Base-by-base conservation (phyloP, 805 yeast species). In the Helenozyma baotianmanensis region DNA sequence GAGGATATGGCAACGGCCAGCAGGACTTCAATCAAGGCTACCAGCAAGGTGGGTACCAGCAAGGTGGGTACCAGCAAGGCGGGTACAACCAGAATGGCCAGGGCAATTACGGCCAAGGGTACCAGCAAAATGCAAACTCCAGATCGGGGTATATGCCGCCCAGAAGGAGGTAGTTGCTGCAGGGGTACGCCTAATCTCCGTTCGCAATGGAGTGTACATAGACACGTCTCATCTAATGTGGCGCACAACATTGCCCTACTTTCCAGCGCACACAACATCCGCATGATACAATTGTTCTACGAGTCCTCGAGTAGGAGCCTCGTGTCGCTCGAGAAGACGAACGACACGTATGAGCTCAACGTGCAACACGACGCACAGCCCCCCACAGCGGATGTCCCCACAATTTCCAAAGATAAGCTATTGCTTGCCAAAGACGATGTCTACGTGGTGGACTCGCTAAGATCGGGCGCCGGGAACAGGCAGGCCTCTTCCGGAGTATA, bases 391-490 rank as follows among this genome's bases (percentile, higher is more conserved):
- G 23, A 12, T 12, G 14, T 14, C 18, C 40, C 31, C 14, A n/a
- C 21, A 12, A 21, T 29, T 6, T 15, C 34, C 19, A 17, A 24
- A 22, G 11, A 21, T 14, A n/a, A 10, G 14, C 8, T 35, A 21
- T 19, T 26, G 10, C 23, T 42, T 10, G 36, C 21, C 14, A 15
- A 28, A 11, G 25, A 39, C 19, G 48, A 45, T 12, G 48, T 58
- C 12, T 36, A 43, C 18, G 52, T 76, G 2, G 46, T 75, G n/a
- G 80, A 76, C 40, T 75, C 80, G 1, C 42, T 68, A 4, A 56
- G 54, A 14, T 72, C 80, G 0, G 81, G 80, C 1, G 60, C 57
- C 1, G 72, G 76, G 11, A 26, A 18, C 7, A 51, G 70, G 30
- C 22, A 40, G 1, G 48, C 45, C 5, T 25, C 34, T 17, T 38